These are phyloP conservation scores for Salvia hispanica DNA, from an alignment of 257 asterid species.

Conservation along the genomic window DNA sequence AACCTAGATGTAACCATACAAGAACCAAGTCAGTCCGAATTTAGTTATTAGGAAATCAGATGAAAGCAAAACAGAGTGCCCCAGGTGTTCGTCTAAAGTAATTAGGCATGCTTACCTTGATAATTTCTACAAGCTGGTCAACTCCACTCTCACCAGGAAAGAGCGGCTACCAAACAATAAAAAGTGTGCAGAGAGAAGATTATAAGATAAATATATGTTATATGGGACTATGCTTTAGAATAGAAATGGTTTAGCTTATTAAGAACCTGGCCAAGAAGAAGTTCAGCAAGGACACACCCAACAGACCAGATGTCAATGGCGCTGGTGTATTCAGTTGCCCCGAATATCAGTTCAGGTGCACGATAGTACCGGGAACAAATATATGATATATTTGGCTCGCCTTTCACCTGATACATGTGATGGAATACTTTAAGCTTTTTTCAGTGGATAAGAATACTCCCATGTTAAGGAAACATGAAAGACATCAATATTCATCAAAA, in stretches of 20 bases:
- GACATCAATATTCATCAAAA: background rate
- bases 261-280: conserved; percentile 86
- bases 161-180: conserved; percentile 51
- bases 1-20: conserved; percentile 43
- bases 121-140: conserved; percentile 84
- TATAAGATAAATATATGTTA: conserved; percentile 5
- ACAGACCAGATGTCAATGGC: conserved; percentile 90
- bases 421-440: conserved; percentile 18
- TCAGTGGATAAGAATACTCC: conserved; percentile 17
- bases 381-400: conserved; percentile 83
- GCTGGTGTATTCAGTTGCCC: conserved; percentile 79
- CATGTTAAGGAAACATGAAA: background rate
- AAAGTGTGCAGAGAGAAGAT: conserved; percentile 16
- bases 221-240: background rate
- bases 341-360: conserved; percentile 84
- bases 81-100: background rate
- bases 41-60: conserved; percentile 7
- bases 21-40: conserved; percentile 7
- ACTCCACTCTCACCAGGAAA: conserved; percentile 95
- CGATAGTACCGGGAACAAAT: conserved; percentile 82
- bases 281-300: conserved; percentile 89
- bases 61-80: background rate
- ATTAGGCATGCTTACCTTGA: conserved; percentile 53
- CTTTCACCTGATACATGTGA: conserved; percentile 63
- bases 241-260: conserved; percentile 13